These are phyloP conservation scores for Trypanosoma conorhini DNA, from an alignment of 208 protist species.

Conservation along the genomic window DNA sequence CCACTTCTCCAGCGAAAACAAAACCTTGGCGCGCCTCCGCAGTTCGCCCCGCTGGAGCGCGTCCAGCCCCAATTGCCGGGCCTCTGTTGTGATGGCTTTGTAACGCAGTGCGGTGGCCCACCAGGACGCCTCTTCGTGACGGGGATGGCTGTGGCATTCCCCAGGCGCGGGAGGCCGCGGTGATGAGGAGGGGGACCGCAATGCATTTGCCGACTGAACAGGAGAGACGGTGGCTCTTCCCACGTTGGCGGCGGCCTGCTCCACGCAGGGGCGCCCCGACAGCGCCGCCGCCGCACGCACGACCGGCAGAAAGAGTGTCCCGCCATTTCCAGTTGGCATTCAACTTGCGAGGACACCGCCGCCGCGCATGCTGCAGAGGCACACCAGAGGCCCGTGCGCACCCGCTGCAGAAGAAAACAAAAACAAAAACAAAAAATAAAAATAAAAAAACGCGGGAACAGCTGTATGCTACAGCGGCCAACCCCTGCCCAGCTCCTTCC, in stretches of 20 bases:
- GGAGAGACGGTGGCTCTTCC: neutral
- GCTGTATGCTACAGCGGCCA: too few relatives aligned
- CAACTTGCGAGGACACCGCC: neutral
- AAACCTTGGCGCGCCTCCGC: constrained; percentile 10
- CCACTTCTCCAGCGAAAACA: neutral
- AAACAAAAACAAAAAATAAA: too few relatives aligned
- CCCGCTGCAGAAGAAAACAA: neutral
- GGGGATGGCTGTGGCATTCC: neutral
- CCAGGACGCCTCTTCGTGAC: neutral
- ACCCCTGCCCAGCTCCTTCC: too few relatives aligned
- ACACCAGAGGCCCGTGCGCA: neutral
- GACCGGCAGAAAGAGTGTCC: neutral
- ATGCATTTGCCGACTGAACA: neutral
- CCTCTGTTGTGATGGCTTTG: constrained; percentile 12
- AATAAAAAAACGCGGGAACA: too few relatives aligned
- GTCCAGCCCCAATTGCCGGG: constrained; percentile 17
- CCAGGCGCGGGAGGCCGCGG: neutral
- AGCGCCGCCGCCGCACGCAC: neutral
- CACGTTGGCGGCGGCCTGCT: neutral
- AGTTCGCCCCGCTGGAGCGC: constrained; percentile 28
- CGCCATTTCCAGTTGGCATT: constrained; percentile 3
- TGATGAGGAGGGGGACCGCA: neutral
- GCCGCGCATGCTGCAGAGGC: neutral
- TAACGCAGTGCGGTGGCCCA: neutral
- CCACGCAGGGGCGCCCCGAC: neutral